Evolutionary conservation across 2,329 filamentous ascomycete species (phyloP), one percentile per base, ranked within the genome.

Genomic region (Beauveria pseudobassiana): DNA sequence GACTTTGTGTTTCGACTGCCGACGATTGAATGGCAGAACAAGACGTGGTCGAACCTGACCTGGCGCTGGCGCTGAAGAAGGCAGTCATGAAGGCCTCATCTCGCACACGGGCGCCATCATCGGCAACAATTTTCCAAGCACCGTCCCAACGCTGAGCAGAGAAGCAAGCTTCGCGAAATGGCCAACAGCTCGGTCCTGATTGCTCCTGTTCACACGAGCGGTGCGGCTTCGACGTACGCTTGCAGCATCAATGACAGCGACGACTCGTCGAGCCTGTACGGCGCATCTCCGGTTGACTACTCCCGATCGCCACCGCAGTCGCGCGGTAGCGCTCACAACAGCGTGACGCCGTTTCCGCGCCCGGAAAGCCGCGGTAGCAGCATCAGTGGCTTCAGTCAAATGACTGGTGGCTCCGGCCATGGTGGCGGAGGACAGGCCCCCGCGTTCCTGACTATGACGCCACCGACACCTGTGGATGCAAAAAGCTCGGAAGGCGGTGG

Each of bases 41-140:
- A 99, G 80, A 98, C 93, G 9, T 99, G 95, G 95, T 97, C 92
- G 7, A 99, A 98, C 72, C 83, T 99, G 7, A 99, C 70, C 84
- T 99, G 10, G 93, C 93, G 0, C 81, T 98, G 53, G 89, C 92
- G 16, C 82, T 99, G 59, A 98, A 99, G 78, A 96, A 93, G 72
- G 93, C 96, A 52, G 90, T 98, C 62, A 91, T 96, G 71, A 90
- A 92, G 70, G 93, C 95, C 82, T 99, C 51, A 96, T 99, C 69
- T 95, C 91, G 1, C 95, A 99, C 71, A 93, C 93, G 0, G 95
- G 95, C 42, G 92, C 95, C 62, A 97, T 99, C 67, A 91, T 99
- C 55, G 91, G 93, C 60, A 99, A 99, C 81, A 99, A 72, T 90
- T 99, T 75, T 91, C 88, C 57, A 90, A 91, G 70, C 91, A 96